Conservation (phyloP, 2,329 filamentous ascomycete species). For the Dactylellina sp. region DNA sequence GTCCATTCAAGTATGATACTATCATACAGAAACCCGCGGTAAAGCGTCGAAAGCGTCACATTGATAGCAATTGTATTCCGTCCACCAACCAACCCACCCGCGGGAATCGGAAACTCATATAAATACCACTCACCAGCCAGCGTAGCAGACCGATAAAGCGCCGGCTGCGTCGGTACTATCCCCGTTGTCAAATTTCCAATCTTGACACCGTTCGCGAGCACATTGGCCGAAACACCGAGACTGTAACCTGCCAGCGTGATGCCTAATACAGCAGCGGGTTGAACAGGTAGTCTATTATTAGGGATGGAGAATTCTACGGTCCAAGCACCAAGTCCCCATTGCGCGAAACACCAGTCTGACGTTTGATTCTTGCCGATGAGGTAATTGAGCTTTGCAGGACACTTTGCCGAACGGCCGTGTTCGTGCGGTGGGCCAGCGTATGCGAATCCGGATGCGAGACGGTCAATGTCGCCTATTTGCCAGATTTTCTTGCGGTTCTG, state of each 20-base stretch:
- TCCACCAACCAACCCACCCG: slow-evolving; percentile 61
- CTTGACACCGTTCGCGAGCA: slow-evolving; percentile 61
- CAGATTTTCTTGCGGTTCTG: slow-evolving; percentile 65
- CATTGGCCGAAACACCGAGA: slow-evolving; percentile 50
- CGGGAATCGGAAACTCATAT: slow-evolving; percentile 64
- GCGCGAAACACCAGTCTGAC: slow-evolving; percentile 68
- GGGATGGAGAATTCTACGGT: slow-evolving; percentile 61
- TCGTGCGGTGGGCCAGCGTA: slow-evolving; percentile 65
- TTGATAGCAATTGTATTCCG: slow-evolving; percentile 63
- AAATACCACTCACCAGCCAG: slow-evolving; percentile 67
- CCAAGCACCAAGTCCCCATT: slow-evolving; percentile 64
- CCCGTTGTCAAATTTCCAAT: slow-evolving; percentile 23
- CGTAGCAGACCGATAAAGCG: slow-evolving; percentile 67
- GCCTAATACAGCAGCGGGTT: slow-evolving; percentile 37
- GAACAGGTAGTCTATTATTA: slow-evolving; percentile 12
- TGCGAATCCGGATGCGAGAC: slow-evolving; percentile 66
- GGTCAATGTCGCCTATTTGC: slow-evolving; percentile 68
- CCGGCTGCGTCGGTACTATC: slow-evolving; percentile 66
- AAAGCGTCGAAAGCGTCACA: slow-evolving; percentile 62
- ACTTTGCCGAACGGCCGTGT: slow-evolving; percentile 66
- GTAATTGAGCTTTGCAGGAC: slow-evolving; percentile 66
- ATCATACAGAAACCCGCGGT: slow-evolving; percentile 8
- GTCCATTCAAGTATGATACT: slow-evolving; percentile 21
- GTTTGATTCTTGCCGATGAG: slow-evolving; percentile 64
- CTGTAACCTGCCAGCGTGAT: slow-evolving; percentile 38